Percentiles rank a stretch among this genome's conserved stretches.
Evolutionary conservation across 2,329 filamentous ascomycete species (phyloP).

Genomic region (Dactylellina haptotyla): DNA sequence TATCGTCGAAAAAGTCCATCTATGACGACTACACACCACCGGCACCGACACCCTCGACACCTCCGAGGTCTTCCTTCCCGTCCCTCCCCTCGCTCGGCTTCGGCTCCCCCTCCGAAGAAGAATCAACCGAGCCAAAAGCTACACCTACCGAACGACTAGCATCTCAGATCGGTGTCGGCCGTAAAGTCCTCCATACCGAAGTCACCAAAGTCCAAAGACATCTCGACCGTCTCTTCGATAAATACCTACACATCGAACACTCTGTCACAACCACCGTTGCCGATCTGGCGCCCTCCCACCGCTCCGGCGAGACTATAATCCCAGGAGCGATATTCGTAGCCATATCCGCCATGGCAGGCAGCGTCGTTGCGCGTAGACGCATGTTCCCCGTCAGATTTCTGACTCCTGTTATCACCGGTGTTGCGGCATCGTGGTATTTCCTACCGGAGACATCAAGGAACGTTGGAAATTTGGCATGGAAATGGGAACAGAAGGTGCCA

Average conservation of each 20-base stretch:
- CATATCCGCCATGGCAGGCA: conserved; percentile 92
- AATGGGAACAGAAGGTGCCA: conserved; percentile 89
- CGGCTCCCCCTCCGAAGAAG: conserved; percentile 48
- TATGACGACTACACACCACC: conserved; percentile 71
- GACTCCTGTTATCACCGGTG: conserved; percentile 80
- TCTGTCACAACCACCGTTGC: conserved; percentile 90
- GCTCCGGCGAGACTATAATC: conserved; percentile 87
- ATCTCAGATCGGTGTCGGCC: conserved; percentile 79
- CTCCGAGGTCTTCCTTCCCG: conserved; percentile 39
- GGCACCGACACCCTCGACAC: conserved; percentile 54
- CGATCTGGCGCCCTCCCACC: conserved; percentile 83
- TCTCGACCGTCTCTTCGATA: conserved; percentile 83
- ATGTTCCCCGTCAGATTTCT: conserved; percentile 82
- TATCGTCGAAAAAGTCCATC: conserved; percentile 74
- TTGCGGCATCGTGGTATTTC: conserved; percentile 83
- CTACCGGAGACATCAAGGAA: conserved; percentile 91
- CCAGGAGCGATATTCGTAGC: conserved; percentile 92
- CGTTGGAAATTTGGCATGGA: conserved; percentile 85
- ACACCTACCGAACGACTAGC: conserved; percentile 92
- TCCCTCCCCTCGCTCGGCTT: conserved; percentile 24
- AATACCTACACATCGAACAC: conserved; percentile 84
- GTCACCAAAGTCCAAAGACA: conserved; percentile 79
- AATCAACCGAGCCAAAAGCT: conserved; percentile 64
- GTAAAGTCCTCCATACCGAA: conserved; percentile 81
- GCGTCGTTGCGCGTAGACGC: conserved; percentile 87